phyloP scores from a whole-genome alignment of 225 moss, liverwort and hornwort species.

The Marchantia paleacea region DNA sequence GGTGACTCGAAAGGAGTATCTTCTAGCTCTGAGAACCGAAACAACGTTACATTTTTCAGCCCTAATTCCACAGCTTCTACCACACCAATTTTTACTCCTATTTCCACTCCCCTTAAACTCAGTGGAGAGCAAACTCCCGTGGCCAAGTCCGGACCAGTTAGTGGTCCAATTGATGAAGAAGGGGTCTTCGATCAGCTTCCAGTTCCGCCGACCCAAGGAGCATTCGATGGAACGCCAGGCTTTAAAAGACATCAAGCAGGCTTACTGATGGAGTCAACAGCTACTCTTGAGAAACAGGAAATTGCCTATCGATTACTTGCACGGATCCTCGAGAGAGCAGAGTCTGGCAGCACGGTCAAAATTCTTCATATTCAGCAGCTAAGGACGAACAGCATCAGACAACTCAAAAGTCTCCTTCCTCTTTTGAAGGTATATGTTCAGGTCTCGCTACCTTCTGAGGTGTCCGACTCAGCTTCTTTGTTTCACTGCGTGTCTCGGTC shows the following conservation, averaged over 20 bases:
- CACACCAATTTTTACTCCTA: constrained; percentile 36
- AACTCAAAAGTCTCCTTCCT: constrained; percentile 66
- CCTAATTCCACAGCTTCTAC: constrained; percentile 34
- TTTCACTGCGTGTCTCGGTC: not conserved
- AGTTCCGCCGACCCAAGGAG: constrained; percentile 27
- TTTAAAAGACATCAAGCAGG: constrained; percentile 42
- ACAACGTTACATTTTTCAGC: constrained; percentile 26
- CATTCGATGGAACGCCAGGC: constrained; percentile 47
- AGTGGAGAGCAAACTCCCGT: constrained; percentile 40
- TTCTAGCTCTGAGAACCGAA: constrained; percentile 20
- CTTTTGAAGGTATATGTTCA: constrained; percentile 64
- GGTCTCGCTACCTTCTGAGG: not conserved
- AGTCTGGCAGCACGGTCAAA: constrained; percentile 31
- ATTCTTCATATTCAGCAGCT: constrained; percentile 54
- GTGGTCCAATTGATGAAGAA: constrained; percentile 16
- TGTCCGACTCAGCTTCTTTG: not conserved
- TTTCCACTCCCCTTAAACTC: constrained; percentile 37
- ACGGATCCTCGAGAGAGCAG: constrained; percentile 53
- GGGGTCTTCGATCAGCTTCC: constrained; percentile 20
- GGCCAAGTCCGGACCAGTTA: constrained; percentile 23
- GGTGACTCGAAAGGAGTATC: constrained; percentile 18
- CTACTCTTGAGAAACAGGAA: constrained; percentile 60
- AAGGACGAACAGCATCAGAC: constrained; percentile 44
- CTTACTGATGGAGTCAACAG: constrained; percentile 50
- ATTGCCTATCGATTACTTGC: constrained; percentile 59